phyloP scores from a whole-genome alignment of 371 early-diverging fungal species.

The Haplosporangium sp. region DNA sequence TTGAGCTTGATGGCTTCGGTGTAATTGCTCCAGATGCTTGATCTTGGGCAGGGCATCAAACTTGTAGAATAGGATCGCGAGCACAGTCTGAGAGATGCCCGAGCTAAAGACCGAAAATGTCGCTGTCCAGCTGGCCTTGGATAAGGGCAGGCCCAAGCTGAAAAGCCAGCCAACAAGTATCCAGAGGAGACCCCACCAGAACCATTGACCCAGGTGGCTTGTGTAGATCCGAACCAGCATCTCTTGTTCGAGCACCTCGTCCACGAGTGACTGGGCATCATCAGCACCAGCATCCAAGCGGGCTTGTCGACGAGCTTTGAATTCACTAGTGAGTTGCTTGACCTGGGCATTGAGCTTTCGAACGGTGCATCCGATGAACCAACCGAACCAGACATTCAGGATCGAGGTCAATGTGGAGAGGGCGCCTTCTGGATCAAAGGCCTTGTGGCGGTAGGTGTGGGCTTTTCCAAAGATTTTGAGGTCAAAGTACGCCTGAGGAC shows the following conservation, averaged over 20 bases:
- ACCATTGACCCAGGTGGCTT: conserved; percentile 35
- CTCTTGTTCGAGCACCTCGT: conserved; percentile 37
- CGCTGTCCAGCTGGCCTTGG: conserved; percentile 65
- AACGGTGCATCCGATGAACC: conserved; percentile 57
- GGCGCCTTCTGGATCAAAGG: conserved; percentile 62
- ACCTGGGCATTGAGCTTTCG: conserved; percentile 31
- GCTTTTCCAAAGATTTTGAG: conserved; percentile 50
- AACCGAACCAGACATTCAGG: conserved; percentile 58
- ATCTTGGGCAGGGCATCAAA: conserved; percentile 44
- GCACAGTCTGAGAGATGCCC: conserved; percentile 43
- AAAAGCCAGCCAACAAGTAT: conserved; percentile 50
- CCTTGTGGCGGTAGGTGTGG: conserved; percentile 56
- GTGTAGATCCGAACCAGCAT: conserved; percentile 24
- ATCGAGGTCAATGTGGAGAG: conserved; percentile 60
- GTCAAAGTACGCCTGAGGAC: conserved; percentile 60
- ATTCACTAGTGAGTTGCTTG: conserved; percentile 20
- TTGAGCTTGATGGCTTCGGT: conserved; percentile 21
- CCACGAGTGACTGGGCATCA: conserved; percentile 1
- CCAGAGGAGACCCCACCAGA: conserved; percentile 49
- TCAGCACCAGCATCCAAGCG: neutral
- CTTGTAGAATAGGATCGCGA: conserved; percentile 52
- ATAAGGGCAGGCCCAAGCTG: conserved; percentile 56
- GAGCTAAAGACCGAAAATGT: conserved; percentile 56
- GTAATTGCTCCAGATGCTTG: conserved; percentile 27
- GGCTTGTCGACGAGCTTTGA: conserved; percentile 26